Evolutionary conservation across 2,329 filamentous ascomycete species (phyloP), one percentile per base, ranked within the genome.

Genomic region (Sclerotinia glacialis): DNA sequence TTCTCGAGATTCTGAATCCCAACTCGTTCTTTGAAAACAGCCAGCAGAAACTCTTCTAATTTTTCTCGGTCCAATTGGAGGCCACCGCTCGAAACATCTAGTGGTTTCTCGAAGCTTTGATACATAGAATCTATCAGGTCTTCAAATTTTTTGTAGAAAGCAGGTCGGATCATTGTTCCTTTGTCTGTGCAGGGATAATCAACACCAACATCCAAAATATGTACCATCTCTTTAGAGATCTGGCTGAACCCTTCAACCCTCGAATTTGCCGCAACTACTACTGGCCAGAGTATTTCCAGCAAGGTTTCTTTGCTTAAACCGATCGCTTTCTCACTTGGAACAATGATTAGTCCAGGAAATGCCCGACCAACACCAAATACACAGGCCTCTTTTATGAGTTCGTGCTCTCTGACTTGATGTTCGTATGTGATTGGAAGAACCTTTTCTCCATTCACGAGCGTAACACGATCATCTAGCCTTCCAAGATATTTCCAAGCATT

Each of bases 311-410:
- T 77, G 0, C 77, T 71, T 64, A 84, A 74, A 0, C 77, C 69
- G 0, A 72, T 71, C 0, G 80, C 80, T 3, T 77, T 75, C 26
- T 82, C 79, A 9, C 80, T 78, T 37, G 81, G 80, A 37, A 88
- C 76, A n/a, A 89, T 76, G 11, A 87, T 69, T 9, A 86, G 71
- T 0, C 85, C 86, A 0, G 84, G 83, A 37, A 83, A 78, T 0
- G 80, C 78, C 58, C 79, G 80, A 5, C 81, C 84, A 1, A 81
- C 79, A 0, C 86, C 86, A 69, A 88, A 87, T 0, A 86, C 81
- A 5, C 86, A 77, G 0, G 82, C 82, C 67, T 89, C 86, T n/a
- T 80, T 77, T 0, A 89, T 83, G 0, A 82, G 75, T 9, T 78
- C 76, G 56, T 84, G 78, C 61, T 86, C 80, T 14, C 85, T 78